Conservation (phyloP, 140 eudicot genomes). For the Oenanthe javanica region DNA sequence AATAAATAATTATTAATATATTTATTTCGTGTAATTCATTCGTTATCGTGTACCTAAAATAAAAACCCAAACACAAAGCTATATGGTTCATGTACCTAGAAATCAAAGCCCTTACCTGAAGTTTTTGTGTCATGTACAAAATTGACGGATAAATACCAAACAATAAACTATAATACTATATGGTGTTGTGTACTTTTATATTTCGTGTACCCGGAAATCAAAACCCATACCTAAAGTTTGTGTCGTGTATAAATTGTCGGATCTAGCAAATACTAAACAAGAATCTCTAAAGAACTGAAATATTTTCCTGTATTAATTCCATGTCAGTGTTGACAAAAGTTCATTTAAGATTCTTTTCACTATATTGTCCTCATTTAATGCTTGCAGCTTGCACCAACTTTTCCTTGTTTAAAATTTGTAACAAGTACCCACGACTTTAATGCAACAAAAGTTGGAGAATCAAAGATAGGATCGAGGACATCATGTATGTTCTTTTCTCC, state of each 20-base stretch:
- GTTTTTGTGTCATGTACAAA: no score
- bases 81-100: no score
- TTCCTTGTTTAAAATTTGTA: not conserved
- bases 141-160: no score
- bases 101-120: no score
- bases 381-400: not conserved
- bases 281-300: not conserved
- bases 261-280: not conserved
- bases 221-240: not conserved
- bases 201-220: not conserved
- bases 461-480: not conserved
- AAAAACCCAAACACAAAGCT: not conserved
- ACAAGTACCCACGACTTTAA: not conserved
- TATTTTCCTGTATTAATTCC: not conserved
- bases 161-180: no score
- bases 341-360: not conserved
- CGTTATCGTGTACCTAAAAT: not conserved
- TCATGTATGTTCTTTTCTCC: not conserved
- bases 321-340: not conserved
- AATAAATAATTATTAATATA: no score
- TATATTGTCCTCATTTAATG: not conserved
- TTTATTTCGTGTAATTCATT: not conserved
- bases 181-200: not conserved
- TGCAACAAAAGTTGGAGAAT: not conserved
- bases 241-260: not conserved